Evolutionary conservation across 1,284 basidiomycete genomes (phyloP), one percentile per base, ranked within the genome.

Genomic region (Paramarasmius palmivorus): DNA sequence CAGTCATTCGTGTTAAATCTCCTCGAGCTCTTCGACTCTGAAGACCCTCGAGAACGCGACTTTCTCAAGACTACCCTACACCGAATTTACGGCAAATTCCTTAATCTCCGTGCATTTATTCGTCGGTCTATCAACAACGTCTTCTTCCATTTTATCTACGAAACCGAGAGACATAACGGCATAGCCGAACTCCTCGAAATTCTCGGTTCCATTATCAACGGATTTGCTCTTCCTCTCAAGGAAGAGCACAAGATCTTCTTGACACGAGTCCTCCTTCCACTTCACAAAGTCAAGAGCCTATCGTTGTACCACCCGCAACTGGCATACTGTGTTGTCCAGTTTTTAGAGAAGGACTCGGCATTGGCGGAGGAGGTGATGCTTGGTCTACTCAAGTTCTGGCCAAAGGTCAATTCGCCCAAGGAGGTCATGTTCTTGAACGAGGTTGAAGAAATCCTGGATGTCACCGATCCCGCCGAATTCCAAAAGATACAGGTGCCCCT

Each of bases 371-470:
- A 98, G 54, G 97, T 99, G 35, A 89, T 99, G 69, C 76, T 96
- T 52, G 97, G 97, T 17, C 78, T 99, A 19, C 81, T 99, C 67
- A 91, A 92, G 67, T 99, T 86, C 75, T 99, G 97, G 97, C 97
- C 97, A 41, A 99, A 99, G 73, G 96, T 99, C 64, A 99, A 99
- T 73, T 96, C 93, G 45, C 95, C 95, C n/a, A 99, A 99, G 74
- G 97, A 99, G 71, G 97, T 99, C 73, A 99, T 99, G 97, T 99
- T 94, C 78, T 79, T 99, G 60, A 99, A 98, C 74, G 97, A 99
- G 77, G 94, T 99, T 55, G 97, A 99, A 72, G 97, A 99, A 76
- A 93, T 99, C 17, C 76, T 99, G 57, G 97, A 99, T 70, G 97
- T 99, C 53, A 98, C 98, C 63, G 96, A 99, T 70, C 93, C 95